These are phyloP conservation scores for Tardiomyces blankii DNA, from an alignment of 1,139 yeast species.

Conservation along the genomic window DNA sequence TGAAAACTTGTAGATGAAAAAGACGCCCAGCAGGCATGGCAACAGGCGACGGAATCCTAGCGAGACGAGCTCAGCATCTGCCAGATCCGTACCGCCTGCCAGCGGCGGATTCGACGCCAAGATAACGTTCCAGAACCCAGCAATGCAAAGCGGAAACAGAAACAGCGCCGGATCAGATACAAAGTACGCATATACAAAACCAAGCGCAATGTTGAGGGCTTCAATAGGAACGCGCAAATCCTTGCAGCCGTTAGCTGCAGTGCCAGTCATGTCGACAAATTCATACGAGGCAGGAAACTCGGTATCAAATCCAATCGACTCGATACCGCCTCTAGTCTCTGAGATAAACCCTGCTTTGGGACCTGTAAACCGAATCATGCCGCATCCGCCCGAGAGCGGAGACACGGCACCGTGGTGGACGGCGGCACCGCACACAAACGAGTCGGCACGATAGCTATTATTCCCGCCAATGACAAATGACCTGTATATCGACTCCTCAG, in stretches of 20 bases:
- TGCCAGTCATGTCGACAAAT: slow-evolving; percentile 32
- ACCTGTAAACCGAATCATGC: slow-evolving; percentile 50
- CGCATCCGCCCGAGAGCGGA: slow-evolving; percentile 74
- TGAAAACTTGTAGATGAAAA: slow-evolving; percentile 58
- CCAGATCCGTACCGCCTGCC: slow-evolving; percentile 38
- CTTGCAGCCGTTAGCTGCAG: slow-evolving; percentile 36
- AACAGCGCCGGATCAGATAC: slow-evolving; percentile 42
- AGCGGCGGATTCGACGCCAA: slow-evolving; percentile 79
- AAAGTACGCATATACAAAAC: slow-evolving; percentile 46
- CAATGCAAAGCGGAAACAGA: slow-evolving; percentile 49
- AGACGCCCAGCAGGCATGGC: slow-evolving; percentile 63
- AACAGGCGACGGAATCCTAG: slow-evolving; percentile 62
- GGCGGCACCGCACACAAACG: slow-evolving; percentile 85
- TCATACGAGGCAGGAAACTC: slow-evolving; percentile 66
- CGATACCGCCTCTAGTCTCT: slow-evolving; percentile 32
- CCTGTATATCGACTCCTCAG: slow-evolving; percentile 51
- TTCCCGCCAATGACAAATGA: slow-evolving; percentile 68
- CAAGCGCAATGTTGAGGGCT: slow-evolving; percentile 42
- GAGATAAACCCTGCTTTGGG: slow-evolving; percentile 31
- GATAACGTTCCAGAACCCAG: slow-evolving; percentile 83
- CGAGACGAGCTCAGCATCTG: slow-evolving; percentile 47
- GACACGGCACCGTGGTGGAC: slow-evolving; percentile 75
- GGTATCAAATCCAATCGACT: slow-evolving; percentile 50
- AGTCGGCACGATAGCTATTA: slow-evolving; percentile 72
- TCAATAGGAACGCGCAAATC: slow-evolving; percentile 58